A percentile compares a stretch with the other conserved stretches of the same genome.
phyloP scores from a whole-genome alignment of 1,284 basidiomycete species.

The Naganishia cerealis region DNA sequence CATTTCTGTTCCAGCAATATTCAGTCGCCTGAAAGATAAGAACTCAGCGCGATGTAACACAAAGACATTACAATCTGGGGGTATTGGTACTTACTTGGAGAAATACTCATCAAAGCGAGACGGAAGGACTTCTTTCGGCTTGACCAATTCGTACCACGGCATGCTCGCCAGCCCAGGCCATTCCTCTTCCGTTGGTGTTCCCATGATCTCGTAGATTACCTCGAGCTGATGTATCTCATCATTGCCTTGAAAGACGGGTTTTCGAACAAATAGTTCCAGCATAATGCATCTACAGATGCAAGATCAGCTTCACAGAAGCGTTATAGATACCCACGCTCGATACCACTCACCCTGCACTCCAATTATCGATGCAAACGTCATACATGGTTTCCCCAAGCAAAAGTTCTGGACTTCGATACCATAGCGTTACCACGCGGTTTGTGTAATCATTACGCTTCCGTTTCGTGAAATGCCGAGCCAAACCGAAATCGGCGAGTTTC shows the following conservation, averaged over 20 bases:
- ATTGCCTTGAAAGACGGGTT: slow-evolving; percentile 90
- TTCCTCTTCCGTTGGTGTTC: slow-evolving; percentile 76
- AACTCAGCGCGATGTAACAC: neutral
- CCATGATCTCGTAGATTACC: slow-evolving; percentile 83
- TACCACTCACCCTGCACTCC: slow-evolving; percentile 86
- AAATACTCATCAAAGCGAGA: slow-evolving; percentile 76
- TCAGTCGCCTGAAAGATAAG: slow-evolving; percentile 15
- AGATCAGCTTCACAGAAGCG: slow-evolving; percentile 10
- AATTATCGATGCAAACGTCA: slow-evolving; percentile 98
- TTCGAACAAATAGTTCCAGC: slow-evolving; percentile 92
- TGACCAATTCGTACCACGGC: slow-evolving; percentile 97
- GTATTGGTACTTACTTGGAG: slow-evolving; percentile 63
- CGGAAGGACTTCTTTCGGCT: slow-evolving; percentile 71
- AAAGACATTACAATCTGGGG: neutral
- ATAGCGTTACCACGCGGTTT: slow-evolving; percentile 96
- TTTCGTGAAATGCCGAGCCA: slow-evolving; percentile 95
- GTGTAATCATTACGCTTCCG: slow-evolving; percentile 88
- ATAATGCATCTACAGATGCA: slow-evolving; percentile 78
- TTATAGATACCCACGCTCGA: neutral
- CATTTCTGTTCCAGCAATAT: slow-evolving; percentile 74
- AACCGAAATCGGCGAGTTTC: slow-evolving; percentile 95
- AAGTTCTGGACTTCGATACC: slow-evolving; percentile 97
- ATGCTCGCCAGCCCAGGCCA: slow-evolving; percentile 82
- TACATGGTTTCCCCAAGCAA: slow-evolving; percentile 94
- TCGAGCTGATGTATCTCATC: slow-evolving; percentile 97